Evolutionary conservation across 1,139 yeast species (phyloP).

Genomic region (Candida sojae): DNA sequence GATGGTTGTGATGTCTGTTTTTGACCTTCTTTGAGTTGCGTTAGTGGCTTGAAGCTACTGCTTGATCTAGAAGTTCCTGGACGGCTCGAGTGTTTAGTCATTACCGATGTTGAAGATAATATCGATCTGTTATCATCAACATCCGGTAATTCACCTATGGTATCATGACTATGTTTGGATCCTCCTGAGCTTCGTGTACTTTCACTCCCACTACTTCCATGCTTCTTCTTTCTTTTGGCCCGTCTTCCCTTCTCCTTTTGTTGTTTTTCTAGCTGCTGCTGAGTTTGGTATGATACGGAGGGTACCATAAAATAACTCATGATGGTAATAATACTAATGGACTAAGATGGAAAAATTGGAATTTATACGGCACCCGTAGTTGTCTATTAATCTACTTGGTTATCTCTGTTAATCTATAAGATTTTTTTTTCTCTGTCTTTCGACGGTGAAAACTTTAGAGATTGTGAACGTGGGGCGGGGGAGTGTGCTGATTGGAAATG

Average conservation of each 20-base stretch:
- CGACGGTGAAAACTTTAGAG: too few relatives aligned
- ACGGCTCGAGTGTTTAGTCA: background rate
- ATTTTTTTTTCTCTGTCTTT: too few relatives aligned
- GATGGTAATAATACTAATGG: background rate
- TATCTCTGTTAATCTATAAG: too few relatives aligned
- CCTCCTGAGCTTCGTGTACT: conserved; percentile 4
- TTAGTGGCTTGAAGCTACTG: background rate
- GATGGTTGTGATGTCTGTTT: background rate
- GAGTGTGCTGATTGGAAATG: too few relatives aligned
- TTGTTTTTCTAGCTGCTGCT: conserved; percentile 28
- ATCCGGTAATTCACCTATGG: background rate
- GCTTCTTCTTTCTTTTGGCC: conserved; percentile 12
- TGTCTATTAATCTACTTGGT: too few relatives aligned
- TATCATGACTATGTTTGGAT: conserved; percentile 3
- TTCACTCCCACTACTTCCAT: conserved; percentile 5
- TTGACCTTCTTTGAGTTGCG: background rate
- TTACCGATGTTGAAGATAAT: background rate
- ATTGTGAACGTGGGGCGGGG: too few relatives aligned
- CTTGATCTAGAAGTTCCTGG: background rate
- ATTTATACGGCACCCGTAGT: too few relatives aligned
- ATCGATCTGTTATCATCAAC: conserved; percentile 8
- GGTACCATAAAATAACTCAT: conserved; percentile 37
- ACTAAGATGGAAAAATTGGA: background rate
- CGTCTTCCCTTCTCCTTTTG: conserved; percentile 18
- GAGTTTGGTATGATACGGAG: conserved; percentile 33